Evolutionary conservation across 345 rosid species (phyloP).

Genomic region (Eucalyptus pumila): DNA sequence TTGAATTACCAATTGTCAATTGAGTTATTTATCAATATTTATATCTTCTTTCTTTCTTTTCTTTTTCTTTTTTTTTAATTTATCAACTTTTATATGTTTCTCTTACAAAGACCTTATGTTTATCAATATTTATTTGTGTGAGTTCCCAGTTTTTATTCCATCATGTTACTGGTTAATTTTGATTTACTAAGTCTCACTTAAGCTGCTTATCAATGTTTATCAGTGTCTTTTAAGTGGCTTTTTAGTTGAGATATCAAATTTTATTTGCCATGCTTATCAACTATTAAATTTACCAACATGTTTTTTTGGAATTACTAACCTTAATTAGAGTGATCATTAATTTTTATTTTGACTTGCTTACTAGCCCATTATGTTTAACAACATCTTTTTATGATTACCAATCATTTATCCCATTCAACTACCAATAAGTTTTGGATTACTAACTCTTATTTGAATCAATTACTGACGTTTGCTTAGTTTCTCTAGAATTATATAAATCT

Average conservation of each 20-base stretch:
- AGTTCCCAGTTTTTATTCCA: neutral
- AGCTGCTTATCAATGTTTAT: neutral
- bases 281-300: neutral
- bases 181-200: neutral
- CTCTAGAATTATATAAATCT: neutral
- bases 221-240: neutral
- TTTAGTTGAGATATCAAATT: neutral
- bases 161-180: neutral
- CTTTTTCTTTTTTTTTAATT: too few species aligned
- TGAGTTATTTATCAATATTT: neutral
- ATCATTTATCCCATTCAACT: neutral
- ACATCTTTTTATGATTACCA: neutral
- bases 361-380: neutral
- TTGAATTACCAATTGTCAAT: too few species aligned
- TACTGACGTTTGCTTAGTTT: neutral
- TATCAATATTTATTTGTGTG: neutral
- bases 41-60: fast-evolving
- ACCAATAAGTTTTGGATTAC: neutral
- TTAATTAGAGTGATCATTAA: neutral
- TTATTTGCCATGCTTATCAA: neutral
- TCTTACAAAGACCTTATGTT: neutral
- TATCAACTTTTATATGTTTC: neutral
- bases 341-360: neutral
- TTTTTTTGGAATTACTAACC: neutral
- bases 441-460: neutral